Percentiles rank a stretch among this genome's conserved stretches.
phyloP scores from a whole-genome alignment of 257 asterid genomes.

The Capsicum rhomboideum region DNA sequence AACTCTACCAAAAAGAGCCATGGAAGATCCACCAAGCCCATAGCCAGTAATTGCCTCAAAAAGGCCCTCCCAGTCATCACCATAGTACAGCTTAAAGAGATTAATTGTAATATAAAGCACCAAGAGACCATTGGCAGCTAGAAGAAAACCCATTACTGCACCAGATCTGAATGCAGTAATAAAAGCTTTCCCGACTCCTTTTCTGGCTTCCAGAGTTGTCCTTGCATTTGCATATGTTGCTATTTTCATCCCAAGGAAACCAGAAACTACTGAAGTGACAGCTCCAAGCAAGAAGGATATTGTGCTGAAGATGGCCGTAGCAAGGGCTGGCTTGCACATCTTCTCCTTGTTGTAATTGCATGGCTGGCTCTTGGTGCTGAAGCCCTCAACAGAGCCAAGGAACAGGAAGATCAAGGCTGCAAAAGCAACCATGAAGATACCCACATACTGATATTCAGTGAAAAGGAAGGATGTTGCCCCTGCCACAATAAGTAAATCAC shows the following conservation, averaged over 20 bases:
- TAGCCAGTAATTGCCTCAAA: constrained; percentile 86
- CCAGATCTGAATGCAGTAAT: constrained; percentile 29
- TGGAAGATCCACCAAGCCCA: constrained; percentile 94
- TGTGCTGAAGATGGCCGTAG: not conserved
- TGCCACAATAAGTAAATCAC: constrained; percentile 17
- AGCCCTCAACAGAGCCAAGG: constrained; percentile 28
- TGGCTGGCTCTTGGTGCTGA: constrained; percentile 43
- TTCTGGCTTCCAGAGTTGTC: not conserved
- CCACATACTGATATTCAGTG: constrained; percentile 37
- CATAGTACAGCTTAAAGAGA: constrained; percentile 75
- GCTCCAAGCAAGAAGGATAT: not conserved
- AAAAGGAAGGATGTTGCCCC: constrained; percentile 83
- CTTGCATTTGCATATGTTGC: not conserved
- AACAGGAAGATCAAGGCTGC: not conserved
- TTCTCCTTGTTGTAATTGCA: constrained; percentile 24
- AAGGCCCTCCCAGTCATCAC: constrained; percentile 91
- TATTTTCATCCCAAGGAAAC: not conserved
- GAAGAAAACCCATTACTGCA: not conserved
- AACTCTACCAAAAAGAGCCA: constrained; percentile 21
- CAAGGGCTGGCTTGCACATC: constrained; percentile 36
- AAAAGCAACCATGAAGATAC: constrained; percentile 1
- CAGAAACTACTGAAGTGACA: constrained; percentile 1
- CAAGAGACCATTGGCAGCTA: constrained; percentile 42
- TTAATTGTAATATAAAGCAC: constrained; percentile 71
- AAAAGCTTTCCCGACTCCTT: constrained; percentile 27